phyloP scores from a whole-genome alignment of 371 early-diverging fungal genomes.

The Mortierella sp. region DNA sequence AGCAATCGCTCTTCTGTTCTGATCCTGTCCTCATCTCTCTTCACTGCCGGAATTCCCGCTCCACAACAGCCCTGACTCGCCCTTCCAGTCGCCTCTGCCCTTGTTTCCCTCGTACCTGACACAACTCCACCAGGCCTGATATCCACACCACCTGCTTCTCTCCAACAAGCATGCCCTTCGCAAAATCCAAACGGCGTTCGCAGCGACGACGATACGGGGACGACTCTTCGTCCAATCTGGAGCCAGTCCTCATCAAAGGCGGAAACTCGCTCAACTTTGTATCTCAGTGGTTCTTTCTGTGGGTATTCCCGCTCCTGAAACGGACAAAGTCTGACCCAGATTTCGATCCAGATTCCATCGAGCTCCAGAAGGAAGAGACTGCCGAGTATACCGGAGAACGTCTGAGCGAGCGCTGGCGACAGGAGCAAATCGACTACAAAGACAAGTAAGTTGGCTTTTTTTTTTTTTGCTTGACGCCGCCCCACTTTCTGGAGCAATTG shows the following conservation, averaged over 20 bases:
- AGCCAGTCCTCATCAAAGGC: conserved; percentile 42
- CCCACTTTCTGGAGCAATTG: neutral
- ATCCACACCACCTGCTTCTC: too few species aligned
- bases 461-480: neutral
- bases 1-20: neutral
- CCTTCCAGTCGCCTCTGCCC: too few species aligned
- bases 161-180: conserved; percentile 11
- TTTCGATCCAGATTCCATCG: conserved; percentile 55
- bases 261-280: conserved; percentile 55
- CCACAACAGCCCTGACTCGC: neutral
- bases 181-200: conserved; percentile 34
- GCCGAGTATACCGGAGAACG: conserved; percentile 61
- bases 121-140: too few species aligned
- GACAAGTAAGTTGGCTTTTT: conserved; percentile 32
- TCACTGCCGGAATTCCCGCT: too few species aligned
- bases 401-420: conserved; percentile 60
- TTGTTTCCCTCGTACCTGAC: neutral
- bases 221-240: conserved; percentile 17
- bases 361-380: conserved; percentile 56
- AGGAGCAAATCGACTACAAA: conserved; percentile 50
- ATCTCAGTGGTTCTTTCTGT: conserved; percentile 63
- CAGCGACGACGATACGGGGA: conserved; percentile 19
- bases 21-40: neutral
- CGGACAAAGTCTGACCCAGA: conserved; percentile 48
- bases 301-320: conserved; percentile 63